Conservation (phyloP, 176 grass and related monocot species). For the Ampelocalamus luodianensis region DNA sequence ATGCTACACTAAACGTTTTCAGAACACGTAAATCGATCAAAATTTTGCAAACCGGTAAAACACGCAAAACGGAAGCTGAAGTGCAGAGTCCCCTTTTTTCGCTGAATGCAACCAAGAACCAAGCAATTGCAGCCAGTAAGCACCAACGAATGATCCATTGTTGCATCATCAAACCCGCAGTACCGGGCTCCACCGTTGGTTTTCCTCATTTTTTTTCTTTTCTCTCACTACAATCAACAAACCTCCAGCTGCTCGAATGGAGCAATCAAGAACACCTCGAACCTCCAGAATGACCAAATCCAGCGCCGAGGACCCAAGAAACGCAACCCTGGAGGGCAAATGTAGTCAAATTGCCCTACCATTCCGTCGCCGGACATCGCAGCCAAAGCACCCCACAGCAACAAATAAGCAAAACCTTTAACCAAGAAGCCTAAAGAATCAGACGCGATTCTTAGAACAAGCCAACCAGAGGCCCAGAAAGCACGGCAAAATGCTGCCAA, state of each 20-base stretch:
- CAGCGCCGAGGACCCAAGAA: neutral
- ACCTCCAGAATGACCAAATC: neutral
- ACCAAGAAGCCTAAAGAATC: neutral
- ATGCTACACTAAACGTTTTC: constrained; percentile 8
- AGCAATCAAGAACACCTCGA: neutral
- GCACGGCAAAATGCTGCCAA: neutral
- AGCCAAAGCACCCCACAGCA: neutral
- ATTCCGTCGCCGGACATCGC: neutral
- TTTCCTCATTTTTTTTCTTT: neutral
- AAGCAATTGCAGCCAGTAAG: neutral
- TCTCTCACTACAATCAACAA: neutral
- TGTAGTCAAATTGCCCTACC: neutral
- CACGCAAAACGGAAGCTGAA: neutral
- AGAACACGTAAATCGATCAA: neutral
- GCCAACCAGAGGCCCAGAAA: neutral
- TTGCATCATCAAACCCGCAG: neutral
- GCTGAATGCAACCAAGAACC: neutral
- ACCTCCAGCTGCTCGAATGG: neutral
- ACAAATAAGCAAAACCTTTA: neutral
- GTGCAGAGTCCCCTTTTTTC: neutral
- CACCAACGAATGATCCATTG: neutral
- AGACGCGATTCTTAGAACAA: neutral
- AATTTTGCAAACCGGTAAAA: neutral
- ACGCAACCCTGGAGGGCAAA: neutral
- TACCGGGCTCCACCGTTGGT: neutral